These are phyloP conservation scores for Anthostomella pinea DNA, from an alignment of 2,329 filamentous ascomycete genomes.

Conservation along the genomic window DNA sequence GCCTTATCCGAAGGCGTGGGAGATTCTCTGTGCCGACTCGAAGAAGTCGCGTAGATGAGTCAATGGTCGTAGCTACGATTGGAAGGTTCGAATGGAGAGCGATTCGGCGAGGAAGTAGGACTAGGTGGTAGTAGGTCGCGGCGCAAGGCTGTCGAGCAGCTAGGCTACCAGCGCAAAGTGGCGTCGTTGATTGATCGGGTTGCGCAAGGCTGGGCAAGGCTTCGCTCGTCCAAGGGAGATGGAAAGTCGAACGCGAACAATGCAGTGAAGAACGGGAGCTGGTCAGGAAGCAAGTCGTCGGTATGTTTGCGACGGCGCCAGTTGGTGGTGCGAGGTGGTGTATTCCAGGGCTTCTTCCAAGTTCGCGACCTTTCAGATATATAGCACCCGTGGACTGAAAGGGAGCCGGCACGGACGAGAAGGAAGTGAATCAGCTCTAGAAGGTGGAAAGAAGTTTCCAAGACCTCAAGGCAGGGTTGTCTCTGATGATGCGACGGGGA, in stretches of 20 bases:
- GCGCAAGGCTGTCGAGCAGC: constrained; percentile 18
- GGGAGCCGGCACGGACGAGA: constrained; percentile 12
- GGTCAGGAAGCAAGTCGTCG: too few relatives aligned
- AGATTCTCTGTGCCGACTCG: too few relatives aligned
- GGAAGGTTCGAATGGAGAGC: constrained; percentile 4
- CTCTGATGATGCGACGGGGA: constrained; percentile 22
- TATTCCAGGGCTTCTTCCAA: constrained; percentile 25
- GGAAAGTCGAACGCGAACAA: background rate
- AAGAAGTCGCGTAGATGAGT: constrained; percentile 1
- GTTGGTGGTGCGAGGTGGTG: constrained; percentile 21
- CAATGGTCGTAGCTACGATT: background rate
- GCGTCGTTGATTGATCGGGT: constrained; percentile 10
- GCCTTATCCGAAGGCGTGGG: too few relatives aligned
- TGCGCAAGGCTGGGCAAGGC: constrained; percentile 12
- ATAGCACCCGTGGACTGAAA: constrained; percentile 22
- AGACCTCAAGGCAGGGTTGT: constrained; percentile 23
- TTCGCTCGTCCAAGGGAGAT: background rate
- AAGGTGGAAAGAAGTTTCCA: constrained; percentile 30
- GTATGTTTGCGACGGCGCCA: constrained; percentile 11
- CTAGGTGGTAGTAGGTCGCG: constrained; percentile 18
- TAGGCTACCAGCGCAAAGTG: constrained; percentile 20
- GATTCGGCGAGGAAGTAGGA: constrained; percentile 7
- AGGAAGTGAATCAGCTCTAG: constrained; percentile 24
- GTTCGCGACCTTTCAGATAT: constrained; percentile 26
- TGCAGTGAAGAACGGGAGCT: too few relatives aligned